Base-by-base conservation (phyloP, 2,329 filamentous ascomycete species). In the Neofusicoccum sp. region DNA sequence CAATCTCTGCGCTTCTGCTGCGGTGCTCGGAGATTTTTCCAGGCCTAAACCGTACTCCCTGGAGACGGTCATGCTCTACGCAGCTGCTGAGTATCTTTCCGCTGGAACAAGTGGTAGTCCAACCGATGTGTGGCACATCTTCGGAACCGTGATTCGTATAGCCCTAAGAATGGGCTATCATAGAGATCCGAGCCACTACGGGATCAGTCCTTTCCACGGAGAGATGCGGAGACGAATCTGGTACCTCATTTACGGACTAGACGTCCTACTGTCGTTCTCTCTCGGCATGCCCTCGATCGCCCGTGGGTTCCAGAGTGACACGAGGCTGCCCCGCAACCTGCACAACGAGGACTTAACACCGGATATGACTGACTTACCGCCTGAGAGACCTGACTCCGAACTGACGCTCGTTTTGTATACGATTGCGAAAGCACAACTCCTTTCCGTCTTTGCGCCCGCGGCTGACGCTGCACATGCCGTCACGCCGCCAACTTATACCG, bases 281-380 rank as follows among this genome's bases (percentile, higher is more conserved):
- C 71, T 81, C 38, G 80, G 80, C 0, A 69, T 82, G 16, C 80
- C 80, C 2, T 78, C 77, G n/a, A 78, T 81, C 73, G 75, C 81
- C 11, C 71, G 73, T 4, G 69, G 75, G 5, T 68, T 73, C 16
- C 70, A 77, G 12, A 71, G 69, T 36, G 80, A 83, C 61, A 78
- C 78, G 0, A 64, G 68, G 14, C 71, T 75, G 36, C 80, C 80
- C 1, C 68, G 69, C 0, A 82, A 82, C 49, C 68, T 82, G 0
- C 64, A 74, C 0, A 80, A 82, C 57, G 65, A 63, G 1, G 80
- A 83, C 43, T 75, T 83, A 45, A 68, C 75, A 36, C 64, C 70
- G 7, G 38, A 63, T 2, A 73, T 70, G 2, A 67, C 63, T 2
- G 68, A 67, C 1, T 54, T 82, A 3, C 79, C 79, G 0, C 62